Conservation (phyloP, 2,329 filamentous ascomycete species). For the Helminthosporium solani region DNA sequence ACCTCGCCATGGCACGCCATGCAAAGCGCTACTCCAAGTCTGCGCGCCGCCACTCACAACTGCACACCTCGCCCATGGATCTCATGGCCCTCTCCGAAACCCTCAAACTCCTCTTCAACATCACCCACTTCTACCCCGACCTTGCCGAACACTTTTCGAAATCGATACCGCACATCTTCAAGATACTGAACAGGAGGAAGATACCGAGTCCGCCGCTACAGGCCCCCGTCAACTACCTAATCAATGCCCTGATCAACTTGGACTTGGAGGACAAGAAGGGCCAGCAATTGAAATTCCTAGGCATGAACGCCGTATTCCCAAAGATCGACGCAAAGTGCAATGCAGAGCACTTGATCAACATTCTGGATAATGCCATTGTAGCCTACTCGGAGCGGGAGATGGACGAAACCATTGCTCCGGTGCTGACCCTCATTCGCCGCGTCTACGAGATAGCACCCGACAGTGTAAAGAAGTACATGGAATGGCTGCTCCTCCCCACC, state of each 20-base stretch:
- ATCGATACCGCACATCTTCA: slow-evolving; percentile 68
- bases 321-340: slow-evolving; percentile 60
- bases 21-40: slow-evolving; percentile 47
- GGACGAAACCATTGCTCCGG: slow-evolving; percentile 68
- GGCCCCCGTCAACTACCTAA: slow-evolving; percentile 66
- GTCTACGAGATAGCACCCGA: slow-evolving; percentile 70
- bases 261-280: slow-evolving; percentile 59
- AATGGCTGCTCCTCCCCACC: slow-evolving; percentile 69
- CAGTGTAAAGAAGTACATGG: slow-evolving; percentile 62
- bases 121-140: slow-evolving; percentile 71
- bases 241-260: slow-evolving; percentile 82
- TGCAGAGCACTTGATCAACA: slow-evolving; percentile 64
- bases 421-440: slow-evolving; percentile 71
- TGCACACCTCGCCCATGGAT: slow-evolving; percentile 60
- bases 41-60: slow-evolving; percentile 21
- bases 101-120: slow-evolving; percentile 84
- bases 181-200: slow-evolving; percentile 64
- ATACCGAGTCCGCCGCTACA: slow-evolving; percentile 68
- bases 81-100: slow-evolving; percentile 81
- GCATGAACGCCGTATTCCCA: slow-evolving; percentile 64
- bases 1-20: slow-evolving; percentile 70
- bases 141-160: slow-evolving; percentile 63
- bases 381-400: slow-evolving; percentile 68
- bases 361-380: slow-evolving; percentile 67
- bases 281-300: slow-evolving; percentile 44